Evolutionary conservation across 345 rosid species (phyloP).

Genomic region (Corymbia maculata): DNA sequence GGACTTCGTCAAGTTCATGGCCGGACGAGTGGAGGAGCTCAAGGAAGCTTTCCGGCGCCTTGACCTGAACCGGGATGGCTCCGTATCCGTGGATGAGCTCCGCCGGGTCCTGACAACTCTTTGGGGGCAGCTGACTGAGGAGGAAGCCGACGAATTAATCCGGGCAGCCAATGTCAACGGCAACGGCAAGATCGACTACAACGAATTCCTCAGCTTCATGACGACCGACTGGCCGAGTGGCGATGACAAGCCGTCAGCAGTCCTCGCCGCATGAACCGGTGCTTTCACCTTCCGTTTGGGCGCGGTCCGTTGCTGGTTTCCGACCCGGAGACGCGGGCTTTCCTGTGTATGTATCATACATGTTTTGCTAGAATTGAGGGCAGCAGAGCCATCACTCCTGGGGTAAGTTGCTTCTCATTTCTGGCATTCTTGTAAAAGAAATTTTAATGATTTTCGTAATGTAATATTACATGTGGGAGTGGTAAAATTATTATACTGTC

Average conservation of each 20-base stretch:
- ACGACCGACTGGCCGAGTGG: constrained; percentile 33
- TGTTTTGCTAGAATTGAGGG: not conserved
- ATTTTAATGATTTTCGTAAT: not conserved
- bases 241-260: constrained; percentile 3
- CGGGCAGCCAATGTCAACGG: constrained; percentile 37
- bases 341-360: not conserved
- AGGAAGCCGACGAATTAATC: constrained; percentile 42
- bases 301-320: not conserved
- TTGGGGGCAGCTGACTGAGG: constrained; percentile 41
- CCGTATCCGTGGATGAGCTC: constrained; percentile 44
- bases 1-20: constrained; percentile 39
- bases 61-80: constrained; percentile 42
- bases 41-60: constrained; percentile 39
- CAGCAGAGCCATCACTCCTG: not conserved
- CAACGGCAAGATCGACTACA: constrained; percentile 38
- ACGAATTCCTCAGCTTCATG: constrained; percentile 44
- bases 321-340: not conserved
- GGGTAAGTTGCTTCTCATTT: not conserved
- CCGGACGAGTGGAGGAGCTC: constrained; percentile 46
- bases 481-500: not conserved
- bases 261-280: not conserved
- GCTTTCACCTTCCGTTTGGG: not conserved
- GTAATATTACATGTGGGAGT: not conserved
- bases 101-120: constrained; percentile 48
- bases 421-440: not conserved